Evolutionary conservation across 73 alveolate species (phyloP).

Genomic region (Stentor roeselii): DNA sequence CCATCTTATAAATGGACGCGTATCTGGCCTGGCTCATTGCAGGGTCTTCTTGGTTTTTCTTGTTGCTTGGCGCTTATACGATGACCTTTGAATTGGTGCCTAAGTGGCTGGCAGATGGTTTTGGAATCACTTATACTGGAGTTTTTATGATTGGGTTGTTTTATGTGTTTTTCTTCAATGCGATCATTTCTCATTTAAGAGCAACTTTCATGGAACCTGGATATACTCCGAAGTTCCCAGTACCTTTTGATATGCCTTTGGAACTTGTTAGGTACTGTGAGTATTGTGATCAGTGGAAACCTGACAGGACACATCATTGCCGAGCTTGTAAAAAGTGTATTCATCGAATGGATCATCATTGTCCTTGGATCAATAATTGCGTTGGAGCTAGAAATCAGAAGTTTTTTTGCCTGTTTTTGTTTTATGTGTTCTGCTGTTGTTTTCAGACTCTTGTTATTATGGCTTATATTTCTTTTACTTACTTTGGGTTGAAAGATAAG

Average conservation of each 20-base stretch:
- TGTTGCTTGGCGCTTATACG: neutral
- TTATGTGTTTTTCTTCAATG: neutral
- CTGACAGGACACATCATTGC: conserved; percentile 66
- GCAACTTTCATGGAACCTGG: conserved; percentile 26
- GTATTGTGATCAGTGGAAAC: conserved; percentile 35
- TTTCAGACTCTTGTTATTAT: neutral
- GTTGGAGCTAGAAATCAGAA: conserved; percentile 66
- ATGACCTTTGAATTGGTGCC: conserved; percentile 5
- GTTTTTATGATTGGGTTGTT: neutral
- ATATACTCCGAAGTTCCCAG: neutral
- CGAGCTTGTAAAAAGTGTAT: conserved; percentile 63
- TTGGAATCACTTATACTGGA: neutral
- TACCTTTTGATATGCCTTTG: conserved; percentile 9
- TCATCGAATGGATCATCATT: conserved; percentile 70
- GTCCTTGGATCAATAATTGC: conserved; percentile 78
- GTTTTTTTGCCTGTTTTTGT: conserved; percentile 33
- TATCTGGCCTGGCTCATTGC: neutral
- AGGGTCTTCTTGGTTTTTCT: neutral
- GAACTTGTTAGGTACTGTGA: neutral
- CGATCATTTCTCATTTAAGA: neutral
- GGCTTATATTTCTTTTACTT: neutral
- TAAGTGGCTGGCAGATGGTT: neutral
- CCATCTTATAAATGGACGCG: too few species aligned
- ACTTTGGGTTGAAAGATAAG: neutral
- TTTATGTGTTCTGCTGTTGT: neutral